phyloP scores from a whole-genome alignment of 1,284 basidiomycete genomes.

The Golubevia pallescens region DNA sequence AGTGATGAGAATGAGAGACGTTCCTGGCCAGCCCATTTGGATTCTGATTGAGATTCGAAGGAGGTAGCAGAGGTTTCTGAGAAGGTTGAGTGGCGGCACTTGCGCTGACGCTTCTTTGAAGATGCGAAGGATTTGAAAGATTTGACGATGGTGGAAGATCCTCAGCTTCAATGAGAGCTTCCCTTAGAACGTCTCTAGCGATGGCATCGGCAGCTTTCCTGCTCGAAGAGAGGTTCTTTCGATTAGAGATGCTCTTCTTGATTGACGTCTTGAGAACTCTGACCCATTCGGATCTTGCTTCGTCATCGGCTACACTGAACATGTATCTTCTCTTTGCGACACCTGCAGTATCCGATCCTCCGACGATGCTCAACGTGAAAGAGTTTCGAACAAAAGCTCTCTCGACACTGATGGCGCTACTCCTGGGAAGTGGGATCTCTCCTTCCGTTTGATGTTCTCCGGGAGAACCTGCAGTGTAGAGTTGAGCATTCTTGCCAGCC shows the following conservation, averaged over 20 bases:
- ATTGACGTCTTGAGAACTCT: slow-evolving; percentile 7
- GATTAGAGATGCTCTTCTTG: slow-evolving; percentile 1
- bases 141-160: neutral
- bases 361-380: slow-evolving; percentile 25
- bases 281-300: slow-evolving; percentile 17
- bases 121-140: neutral
- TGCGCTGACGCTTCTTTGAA: slow-evolving; percentile 8
- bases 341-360: neutral
- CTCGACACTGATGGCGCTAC: slow-evolving; percentile 35
- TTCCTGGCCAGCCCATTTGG: neutral
- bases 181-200: slow-evolving; percentile 32
- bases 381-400: slow-evolving; percentile 44
- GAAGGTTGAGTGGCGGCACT: no score
- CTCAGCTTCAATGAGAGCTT: slow-evolving; percentile 26
- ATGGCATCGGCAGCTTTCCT: slow-evolving; percentile 19
- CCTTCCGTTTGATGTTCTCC: slow-evolving; percentile 1
- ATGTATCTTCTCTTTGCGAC: slow-evolving; percentile 25
- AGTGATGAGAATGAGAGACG: slow-evolving; percentile 30
- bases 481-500: slow-evolving; percentile 36
- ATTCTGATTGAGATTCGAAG: no score
- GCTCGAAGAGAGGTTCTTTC: slow-evolving; percentile 5
- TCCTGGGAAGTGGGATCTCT: slow-evolving; percentile 24
- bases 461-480: slow-evolving; percentile 24
- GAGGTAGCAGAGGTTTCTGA: no score
- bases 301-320: slow-evolving; percentile 37